Conservation (phyloP, 1,139 yeast genomes). For the Saccharomyces hybrid region DNA sequence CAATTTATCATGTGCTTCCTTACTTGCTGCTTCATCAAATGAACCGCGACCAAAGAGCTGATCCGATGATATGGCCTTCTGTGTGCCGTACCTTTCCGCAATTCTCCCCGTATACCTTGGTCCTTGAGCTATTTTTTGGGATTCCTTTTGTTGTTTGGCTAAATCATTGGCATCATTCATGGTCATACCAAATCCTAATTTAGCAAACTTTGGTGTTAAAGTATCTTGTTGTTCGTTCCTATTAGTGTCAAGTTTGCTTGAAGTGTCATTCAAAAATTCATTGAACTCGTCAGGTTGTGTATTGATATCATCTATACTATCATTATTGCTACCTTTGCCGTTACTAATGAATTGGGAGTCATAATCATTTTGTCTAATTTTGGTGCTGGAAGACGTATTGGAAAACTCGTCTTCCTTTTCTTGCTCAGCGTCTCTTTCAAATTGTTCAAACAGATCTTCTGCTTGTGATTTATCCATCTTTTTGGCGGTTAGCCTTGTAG, state of each 20-base stretch:
- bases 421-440: constrained; percentile 76
- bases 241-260: background rate
- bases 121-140: constrained; percentile 36
- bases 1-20: constrained; percentile 72
- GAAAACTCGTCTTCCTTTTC: constrained; percentile 40
- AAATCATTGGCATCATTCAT: constrained; percentile 42
- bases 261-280: constrained; percentile 6
- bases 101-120: constrained; percentile 61
- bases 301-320: constrained; percentile 3
- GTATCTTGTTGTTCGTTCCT: constrained; percentile 5
- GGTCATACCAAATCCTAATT: too few relatives aligned
- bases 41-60: constrained; percentile 86
- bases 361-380: constrained; percentile 1
- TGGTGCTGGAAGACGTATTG: constrained; percentile 6
- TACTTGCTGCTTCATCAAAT: constrained; percentile 69
- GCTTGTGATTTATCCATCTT: too few relatives aligned
- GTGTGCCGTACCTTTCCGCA: constrained; percentile 71
- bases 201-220: constrained; percentile 66
- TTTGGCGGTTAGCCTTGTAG: constrained; percentile 51
- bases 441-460: constrained; percentile 69
- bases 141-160: constrained; percentile 37
- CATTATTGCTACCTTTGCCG: constrained; percentile 4
- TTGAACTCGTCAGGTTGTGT: constrained; percentile 13
- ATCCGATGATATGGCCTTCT: constrained; percentile 93
- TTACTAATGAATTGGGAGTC: constrained; percentile 1